Percentiles rank a stretch among this genome's conserved stretches.
These are phyloP conservation scores for Escallonia herrerae DNA, from an alignment of 129 eudicot species.

Conservation along the genomic window DNA sequence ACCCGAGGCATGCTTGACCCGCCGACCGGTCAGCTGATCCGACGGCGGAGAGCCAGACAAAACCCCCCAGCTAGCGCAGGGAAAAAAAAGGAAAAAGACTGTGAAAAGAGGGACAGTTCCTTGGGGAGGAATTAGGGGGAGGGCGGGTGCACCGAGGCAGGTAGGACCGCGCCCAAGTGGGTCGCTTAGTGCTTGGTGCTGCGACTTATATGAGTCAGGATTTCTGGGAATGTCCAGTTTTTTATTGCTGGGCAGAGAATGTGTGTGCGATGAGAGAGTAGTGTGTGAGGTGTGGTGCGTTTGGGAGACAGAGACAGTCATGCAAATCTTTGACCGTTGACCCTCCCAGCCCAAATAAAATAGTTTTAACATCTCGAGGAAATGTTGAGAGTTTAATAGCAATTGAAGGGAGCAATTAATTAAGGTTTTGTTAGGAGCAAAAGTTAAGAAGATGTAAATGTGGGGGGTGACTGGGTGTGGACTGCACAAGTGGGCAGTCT, in stretches of 20 bases:
- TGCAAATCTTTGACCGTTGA: conserved; percentile 45
- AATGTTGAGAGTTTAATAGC: neutral
- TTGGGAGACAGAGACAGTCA: conserved; percentile 35
- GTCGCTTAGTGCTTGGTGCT: conserved; percentile 21
- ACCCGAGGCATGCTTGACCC: neutral
- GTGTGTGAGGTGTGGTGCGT: conserved; percentile 1
- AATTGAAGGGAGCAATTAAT: neutral
- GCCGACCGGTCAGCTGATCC: conserved; percentile 5
- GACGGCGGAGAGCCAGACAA: neutral
- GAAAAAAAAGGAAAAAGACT: too few species aligned
- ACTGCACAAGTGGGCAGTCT: too few species aligned
- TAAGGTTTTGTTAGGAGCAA: too few species aligned
- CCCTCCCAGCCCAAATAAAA: neutral
- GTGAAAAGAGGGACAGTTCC: too few species aligned
- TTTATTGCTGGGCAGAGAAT: neutral
- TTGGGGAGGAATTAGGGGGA: neutral
- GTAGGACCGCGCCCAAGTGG: conserved; percentile 21
- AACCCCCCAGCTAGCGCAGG: too few species aligned
- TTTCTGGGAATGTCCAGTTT: conserved; percentile 15
- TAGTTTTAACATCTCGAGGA: conserved; percentile 14
- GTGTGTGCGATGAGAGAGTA: too few species aligned
- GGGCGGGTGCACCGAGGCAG: conserved; percentile 29
- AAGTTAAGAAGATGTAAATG: conserved; percentile 10
- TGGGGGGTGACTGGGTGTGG: too few species aligned
- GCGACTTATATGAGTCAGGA: neutral